Conservation (phyloP, 2,329 filamentous ascomycete genomes). For the Dichotomopilus funicola region DNA sequence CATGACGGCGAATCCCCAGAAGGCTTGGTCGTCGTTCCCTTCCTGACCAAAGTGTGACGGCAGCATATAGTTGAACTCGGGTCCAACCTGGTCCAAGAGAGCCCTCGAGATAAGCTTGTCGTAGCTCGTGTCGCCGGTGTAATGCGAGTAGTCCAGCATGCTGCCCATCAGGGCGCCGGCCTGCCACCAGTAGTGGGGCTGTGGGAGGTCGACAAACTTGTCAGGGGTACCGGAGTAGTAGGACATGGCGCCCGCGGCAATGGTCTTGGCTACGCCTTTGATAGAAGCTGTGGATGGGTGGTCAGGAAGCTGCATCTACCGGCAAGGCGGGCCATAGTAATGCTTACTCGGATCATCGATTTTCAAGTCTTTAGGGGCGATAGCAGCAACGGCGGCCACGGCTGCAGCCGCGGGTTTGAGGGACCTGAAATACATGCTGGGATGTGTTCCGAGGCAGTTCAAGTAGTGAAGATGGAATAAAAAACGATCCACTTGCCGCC, state of each 20-base stretch:
- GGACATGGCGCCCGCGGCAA: conserved; percentile 55
- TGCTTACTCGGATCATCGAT: conserved; percentile 31
- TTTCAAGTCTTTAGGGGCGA: conserved; percentile 32
- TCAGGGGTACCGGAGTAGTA: conserved; percentile 56
- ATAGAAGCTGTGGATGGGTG: conserved; percentile 46
- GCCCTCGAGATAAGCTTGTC: conserved; percentile 54
- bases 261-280: conserved; percentile 51
- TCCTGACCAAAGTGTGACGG: conserved; percentile 50
- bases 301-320: neutral
- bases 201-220: conserved; percentile 55
- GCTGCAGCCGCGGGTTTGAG: conserved; percentile 17
- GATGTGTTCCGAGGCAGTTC: neutral
- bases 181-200: conserved; percentile 66
- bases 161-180: conserved; percentile 59
- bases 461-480: neutral
- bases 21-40: conserved; percentile 70
- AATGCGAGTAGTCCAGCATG: conserved; percentile 64
- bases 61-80: conserved; percentile 54
- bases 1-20: conserved; percentile 64
- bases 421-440: conserved; percentile 25
- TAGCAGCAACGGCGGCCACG: conserved; percentile 19
- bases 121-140: conserved; percentile 56
- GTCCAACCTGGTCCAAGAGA: conserved; percentile 52
- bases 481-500: conserved; percentile 10
- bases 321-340: conserved; percentile 16